Evolutionary conservation across 495 filamentous ascomycete genomes (phyloP), one percentile per base, ranked within the genome.

Genomic region (Neurospora tetraspora): DNA sequence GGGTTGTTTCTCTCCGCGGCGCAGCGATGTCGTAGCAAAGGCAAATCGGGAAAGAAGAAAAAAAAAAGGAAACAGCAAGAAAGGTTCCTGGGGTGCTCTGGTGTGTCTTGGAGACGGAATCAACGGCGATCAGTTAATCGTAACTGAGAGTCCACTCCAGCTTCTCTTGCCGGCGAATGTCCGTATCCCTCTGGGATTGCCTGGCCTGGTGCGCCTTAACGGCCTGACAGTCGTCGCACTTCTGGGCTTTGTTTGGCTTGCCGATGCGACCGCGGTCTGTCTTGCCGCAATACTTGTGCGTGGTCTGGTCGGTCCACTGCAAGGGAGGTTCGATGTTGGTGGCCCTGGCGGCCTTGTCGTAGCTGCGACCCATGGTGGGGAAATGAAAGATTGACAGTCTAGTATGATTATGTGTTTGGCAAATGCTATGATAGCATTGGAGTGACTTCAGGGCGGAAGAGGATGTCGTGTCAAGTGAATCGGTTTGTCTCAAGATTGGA

Each of bases 261-360:
- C 74, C 77, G 4, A 18, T n/a, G 31, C 73, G 73, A 16, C 76
- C 77, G 36, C 39, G 34, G 73, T 80, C 78, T 14, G 73, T 18
- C 42, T 70, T 69, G 40, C 75, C 75, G 74, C 78, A 80, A 69
- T 79, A 80, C 71, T 80, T 80, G 75, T 80, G 78, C 0, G 68
- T 38, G 16, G 72, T 42, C 31, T 74, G 5, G 20, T 78, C 77
- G 1, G 65, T 73, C 78, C 78, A 80, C 38, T 79, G 74, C 71
- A 34, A 1, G 4, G 76, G 77, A n/a, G 71, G 12, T 47, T 74
- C 71, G 31, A 61, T 68, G 40, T 73, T 74, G 14, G 78, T 72
- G 14, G 74, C 71, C 40, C 47, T 73, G 53, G 23, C 23, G 16
- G 40, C 37, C 53, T 77, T 77, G 73, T 73, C 70, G 73, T 77